These are phyloP conservation scores for Saccharomycopsis sp. DNA, from an alignment of 805 yeast species.

Conservation along the genomic window DNA sequence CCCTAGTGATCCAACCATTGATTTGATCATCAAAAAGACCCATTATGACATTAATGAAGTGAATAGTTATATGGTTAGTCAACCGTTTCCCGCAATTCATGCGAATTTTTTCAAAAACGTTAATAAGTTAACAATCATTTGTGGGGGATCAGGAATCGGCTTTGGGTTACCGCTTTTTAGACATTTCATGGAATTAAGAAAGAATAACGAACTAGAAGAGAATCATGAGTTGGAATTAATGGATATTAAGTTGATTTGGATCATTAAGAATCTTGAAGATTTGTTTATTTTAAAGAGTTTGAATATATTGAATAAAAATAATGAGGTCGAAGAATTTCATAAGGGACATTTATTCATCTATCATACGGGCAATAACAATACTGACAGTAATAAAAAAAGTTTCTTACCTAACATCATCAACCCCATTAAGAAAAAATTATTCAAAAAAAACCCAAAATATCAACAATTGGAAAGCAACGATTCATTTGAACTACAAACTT, in stretches of 20 bases:
- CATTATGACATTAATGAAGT: conserved; percentile 8
- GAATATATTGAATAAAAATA: conserved; percentile 16
- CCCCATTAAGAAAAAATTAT: too few species aligned
- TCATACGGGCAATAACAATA: too few species aligned
- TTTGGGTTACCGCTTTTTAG: conserved; percentile 37
- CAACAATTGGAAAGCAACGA: not conserved
- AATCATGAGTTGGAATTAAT: conserved; percentile 8
- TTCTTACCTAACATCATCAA: too few species aligned
- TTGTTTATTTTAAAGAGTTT: conserved; percentile 34
- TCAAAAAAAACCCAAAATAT: too few species aligned
- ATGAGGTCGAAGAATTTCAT: conserved; percentile 19
- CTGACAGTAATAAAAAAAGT: too few species aligned
- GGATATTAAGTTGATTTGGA: conserved; percentile 42
- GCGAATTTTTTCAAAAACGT: conserved; percentile 8
- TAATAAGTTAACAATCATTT: conserved; percentile 35
- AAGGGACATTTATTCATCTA: not conserved
- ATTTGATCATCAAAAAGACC: conserved; percentile 38
- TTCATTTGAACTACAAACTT: not conserved
- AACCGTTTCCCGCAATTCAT: conserved; percentile 24
- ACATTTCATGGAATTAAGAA: conserved; percentile 2
- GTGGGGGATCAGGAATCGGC: conserved; percentile 71
- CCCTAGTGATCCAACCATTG: conserved; percentile 30
- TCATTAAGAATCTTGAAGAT: conserved; percentile 37
- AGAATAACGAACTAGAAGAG: not conserved
- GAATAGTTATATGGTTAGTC: conserved; percentile 28